Base-by-base conservation (phyloP, 768 basidiomycete genomes). In the Galerina marginata region DNA sequence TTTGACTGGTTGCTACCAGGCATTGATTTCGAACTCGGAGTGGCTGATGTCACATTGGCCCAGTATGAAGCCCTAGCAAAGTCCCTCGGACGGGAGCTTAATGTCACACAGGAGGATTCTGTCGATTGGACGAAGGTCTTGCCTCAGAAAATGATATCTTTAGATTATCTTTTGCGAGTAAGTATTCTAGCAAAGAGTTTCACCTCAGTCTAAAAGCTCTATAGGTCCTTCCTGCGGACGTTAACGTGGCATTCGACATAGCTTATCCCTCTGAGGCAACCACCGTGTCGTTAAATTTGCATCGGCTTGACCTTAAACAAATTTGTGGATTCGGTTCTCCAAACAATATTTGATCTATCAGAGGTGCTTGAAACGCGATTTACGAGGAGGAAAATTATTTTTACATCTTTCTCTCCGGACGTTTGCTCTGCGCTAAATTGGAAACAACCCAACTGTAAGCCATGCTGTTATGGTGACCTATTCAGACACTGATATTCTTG, bases 381-480 rank as follows among this genome's bases (percentile, higher is more conserved):
- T 58, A 78, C 79, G 50, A 87, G 91, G 56, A 82, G 95, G 51
- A 90, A 90, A 65, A 86, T 98, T 61, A 86, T 94, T n/a, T 95
- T 99, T 71, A 89, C 90, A 40, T 96, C 95, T 6, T 99, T 92
- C 73, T 90, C 91, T 49, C 93, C 96, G 9, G 89, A 92, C 70
- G 86, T 95, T 0, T 96, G 95, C 74, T 87, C 92, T 7, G 89
- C 92, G 14, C 75, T 98, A 56, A 99, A 99, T 69, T 99, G 96
- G 97, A 99, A 99, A 75, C 96, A 99, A 75, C 96, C 96, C 11
- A 99, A 99, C 74, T 99, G 96, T 94, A 77, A 75, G 87, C 75
- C 38, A 39, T 37, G 39, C 44, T 48, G 16, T 23, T 39, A 12
- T 60, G 61, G 40, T 62, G 54, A 26, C 47, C 59, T 60, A 29